Evolutionary conservation across 768 basidiomycete species (phyloP).

Genomic region (Amanita fuliginea): DNA sequence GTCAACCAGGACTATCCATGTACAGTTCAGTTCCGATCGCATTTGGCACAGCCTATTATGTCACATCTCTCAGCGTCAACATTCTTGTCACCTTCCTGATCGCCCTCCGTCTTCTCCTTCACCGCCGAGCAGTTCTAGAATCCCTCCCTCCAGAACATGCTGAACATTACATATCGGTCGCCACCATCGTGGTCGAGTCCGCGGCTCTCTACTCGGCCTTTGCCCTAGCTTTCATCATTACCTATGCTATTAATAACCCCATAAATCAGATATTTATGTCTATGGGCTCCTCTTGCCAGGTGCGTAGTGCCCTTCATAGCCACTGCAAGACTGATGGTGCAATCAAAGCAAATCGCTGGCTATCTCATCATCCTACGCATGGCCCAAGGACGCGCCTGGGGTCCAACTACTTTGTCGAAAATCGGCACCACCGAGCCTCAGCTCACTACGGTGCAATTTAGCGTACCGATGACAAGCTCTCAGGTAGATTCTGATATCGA

Average conservation of each 20-base stretch:
- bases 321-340: conserved; percentile 8
- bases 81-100: conserved; percentile 26
- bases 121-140: conserved; percentile 16
- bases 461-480: background rate
- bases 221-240: conserved; percentile 27
- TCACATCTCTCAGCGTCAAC: conserved; percentile 24
- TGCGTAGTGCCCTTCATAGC: conserved; percentile 8
- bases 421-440: background rate
- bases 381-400: conserved; percentile 35
- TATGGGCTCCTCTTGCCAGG: conserved; percentile 24
- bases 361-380: conserved; percentile 37
- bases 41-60: conserved; percentile 21
- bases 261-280: conserved; percentile 28
- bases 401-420: background rate
- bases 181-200: conserved; percentile 25
- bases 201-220: conserved; percentile 32
- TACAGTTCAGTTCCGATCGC: conserved; percentile 24
- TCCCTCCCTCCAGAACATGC: conserved; percentile 22
- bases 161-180: conserved; percentile 19
- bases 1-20: conserved; percentile 27
- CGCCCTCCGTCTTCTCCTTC: conserved; percentile 16
- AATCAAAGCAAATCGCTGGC: conserved; percentile 29
- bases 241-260: conserved; percentile 28
- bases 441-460: background rate
- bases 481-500: background rate